Base-by-base conservation (phyloP, 345 rosid species). In the Theobroma cacao region DNA sequence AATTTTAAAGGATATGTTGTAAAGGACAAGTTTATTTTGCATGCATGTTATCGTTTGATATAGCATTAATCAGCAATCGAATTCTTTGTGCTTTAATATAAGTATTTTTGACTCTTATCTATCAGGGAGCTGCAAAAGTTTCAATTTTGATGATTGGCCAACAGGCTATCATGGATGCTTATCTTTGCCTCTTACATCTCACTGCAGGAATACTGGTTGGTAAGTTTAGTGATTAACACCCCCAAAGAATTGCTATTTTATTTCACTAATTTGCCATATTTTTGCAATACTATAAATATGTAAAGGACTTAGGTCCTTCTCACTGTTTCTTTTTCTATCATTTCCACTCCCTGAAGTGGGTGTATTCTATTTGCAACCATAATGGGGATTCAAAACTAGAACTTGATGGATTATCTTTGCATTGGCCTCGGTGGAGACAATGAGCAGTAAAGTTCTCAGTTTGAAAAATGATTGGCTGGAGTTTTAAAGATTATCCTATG, bases 121-220 rank as follows among this genome's bases (percentile, higher is more conserved):
- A n/a, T 80, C 87, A 96, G 99, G 98, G 98, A 31, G 98, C 98
- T 84, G 99, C 97, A 41, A 96, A 96, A 84, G 98, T 96, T 80
- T 94, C 99, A 10, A 90, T 96, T 75, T 78, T 96, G 74, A 94
- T 94, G 94, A 88, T 96, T 65, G 97, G 99, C 38, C 98, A 94
- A 85, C 99, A 96, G 77, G 98, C 99, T 64, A 94, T 92, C 83
- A 92, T 94, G 97, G 99, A 96, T 89, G 95, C 99, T 75, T 96
- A 94, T 86, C 90, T 96, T 69, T 96, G 99, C 91, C 97, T 94
- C 78, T 74, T 96, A 75, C 99, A 94, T 89, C 90, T 96, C 79
- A 96, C 98, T 28, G 94, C 99, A 34, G 98, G 98, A 84, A 94
- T 96, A 77, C 88, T 96, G 63, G 98, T 94, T 77, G 99, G 99